Conservation (phyloP, 768 basidiomycete genomes). For the Dentipellis sp. region DNA sequence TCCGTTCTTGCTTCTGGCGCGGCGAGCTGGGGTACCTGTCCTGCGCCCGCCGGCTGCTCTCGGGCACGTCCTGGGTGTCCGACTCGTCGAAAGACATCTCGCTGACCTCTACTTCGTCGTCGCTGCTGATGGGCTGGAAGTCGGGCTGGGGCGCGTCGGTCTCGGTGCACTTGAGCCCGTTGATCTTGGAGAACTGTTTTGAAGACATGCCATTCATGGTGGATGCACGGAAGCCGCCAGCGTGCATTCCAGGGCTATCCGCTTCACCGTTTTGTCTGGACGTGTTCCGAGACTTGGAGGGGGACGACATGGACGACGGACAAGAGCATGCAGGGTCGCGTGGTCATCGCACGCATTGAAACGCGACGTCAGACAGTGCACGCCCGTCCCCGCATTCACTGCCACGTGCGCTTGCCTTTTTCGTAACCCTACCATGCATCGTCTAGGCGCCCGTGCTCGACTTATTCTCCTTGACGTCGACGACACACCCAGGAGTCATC, state of each 20-base stretch:
- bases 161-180: background rate
- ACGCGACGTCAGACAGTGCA: too few relatives aligned
- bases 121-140: slow-evolving; percentile 4
- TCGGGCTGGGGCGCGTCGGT: background rate
- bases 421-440: background rate
- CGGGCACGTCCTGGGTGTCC: background rate
- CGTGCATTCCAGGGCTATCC: background rate
- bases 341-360: background rate
- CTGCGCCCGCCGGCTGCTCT: background rate
- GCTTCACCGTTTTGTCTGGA: background rate
- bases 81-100: slow-evolving; percentile 9
- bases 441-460: too few relatives aligned
- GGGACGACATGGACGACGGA: background rate
- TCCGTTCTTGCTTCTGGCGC: background rate
- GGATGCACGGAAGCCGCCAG: background rate
- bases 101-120: slow-evolving; percentile 3
- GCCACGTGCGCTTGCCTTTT: background rate
- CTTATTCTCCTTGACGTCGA: too few relatives aligned
- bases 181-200: background rate
- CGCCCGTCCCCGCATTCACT: background rate
- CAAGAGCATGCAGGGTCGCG: background rate
- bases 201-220: background rate
- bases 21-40: background rate
- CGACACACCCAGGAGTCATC: too few relatives aligned
- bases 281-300: background rate